A percentile compares a stretch with the other conserved stretches of the same genome.
These are phyloP conservation scores for Hypoxylon sp. DNA, from an alignment of 2,329 filamentous ascomycete species.

Conservation along the genomic window DNA sequence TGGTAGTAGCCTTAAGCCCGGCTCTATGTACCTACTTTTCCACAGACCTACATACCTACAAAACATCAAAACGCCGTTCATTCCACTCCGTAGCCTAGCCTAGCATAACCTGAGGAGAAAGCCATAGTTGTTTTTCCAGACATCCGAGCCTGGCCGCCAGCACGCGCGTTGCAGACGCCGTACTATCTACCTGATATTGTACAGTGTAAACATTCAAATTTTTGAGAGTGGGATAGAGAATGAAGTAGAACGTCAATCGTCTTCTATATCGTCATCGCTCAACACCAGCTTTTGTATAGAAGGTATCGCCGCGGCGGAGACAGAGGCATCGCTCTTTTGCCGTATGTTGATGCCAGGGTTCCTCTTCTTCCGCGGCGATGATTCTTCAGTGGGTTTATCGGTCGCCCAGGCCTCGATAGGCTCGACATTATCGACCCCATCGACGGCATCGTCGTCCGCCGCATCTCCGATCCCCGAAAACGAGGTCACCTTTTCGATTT, in stretches of 20 bases:
- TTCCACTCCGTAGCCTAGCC: conserved; percentile 5
- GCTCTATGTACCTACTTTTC: conserved; percentile 13
- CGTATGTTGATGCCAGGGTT: conserved; percentile 55
- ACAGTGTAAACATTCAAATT: conserved; percentile 3
- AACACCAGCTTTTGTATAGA: conserved; percentile 77
- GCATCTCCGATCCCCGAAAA: conserved; percentile 71
- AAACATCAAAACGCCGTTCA: conserved; percentile 28
- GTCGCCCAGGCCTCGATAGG: conserved; percentile 71
- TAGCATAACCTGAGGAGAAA: conserved; percentile 22
- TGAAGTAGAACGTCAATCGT: conserved; percentile 61
- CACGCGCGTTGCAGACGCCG: not conserved
- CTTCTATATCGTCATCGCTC: conserved; percentile 89
- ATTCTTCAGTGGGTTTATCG: conserved; percentile 70
- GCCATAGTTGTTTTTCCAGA: conserved; percentile 21
- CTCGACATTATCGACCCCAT: conserved; percentile 61
- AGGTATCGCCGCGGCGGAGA: conserved; percentile 56
- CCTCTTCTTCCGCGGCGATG: conserved; percentile 64
- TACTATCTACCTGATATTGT: conserved; percentile 4
- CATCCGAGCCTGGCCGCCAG: conserved; percentile 3
- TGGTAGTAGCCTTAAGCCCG: not conserved
- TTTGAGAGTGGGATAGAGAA: not conserved
- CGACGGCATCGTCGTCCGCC: conserved; percentile 52
- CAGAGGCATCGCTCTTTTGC: conserved; percentile 49
- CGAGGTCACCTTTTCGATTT: conserved; percentile 77
- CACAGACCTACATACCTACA: not conserved